Percentiles rank a stretch among this genome's conserved stretches.
Conservation (phyloP, 2,329 filamentous ascomycete species). For the Trichoderma sp. region DNA sequence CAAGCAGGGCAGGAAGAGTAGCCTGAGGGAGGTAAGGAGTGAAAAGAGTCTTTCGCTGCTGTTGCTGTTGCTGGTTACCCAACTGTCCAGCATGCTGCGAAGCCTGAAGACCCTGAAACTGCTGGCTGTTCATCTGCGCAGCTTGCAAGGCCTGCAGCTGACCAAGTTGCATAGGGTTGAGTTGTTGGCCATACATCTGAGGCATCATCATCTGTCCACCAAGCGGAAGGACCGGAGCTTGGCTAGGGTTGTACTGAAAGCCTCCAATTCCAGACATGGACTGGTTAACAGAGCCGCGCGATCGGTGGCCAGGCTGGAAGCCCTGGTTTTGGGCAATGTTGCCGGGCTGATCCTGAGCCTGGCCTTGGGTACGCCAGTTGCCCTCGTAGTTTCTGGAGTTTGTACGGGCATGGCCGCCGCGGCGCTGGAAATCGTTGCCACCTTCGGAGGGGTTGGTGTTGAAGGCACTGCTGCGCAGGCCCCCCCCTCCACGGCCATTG, state of each 20-base stretch:
- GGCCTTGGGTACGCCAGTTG: conserved; percentile 87
- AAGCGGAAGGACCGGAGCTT: conserved; percentile 85
- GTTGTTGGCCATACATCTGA: conserved; percentile 83
- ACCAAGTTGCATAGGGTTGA: conserved; percentile 84
- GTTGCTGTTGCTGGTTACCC: conserved; percentile 71
- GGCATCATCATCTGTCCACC: conserved; percentile 85
- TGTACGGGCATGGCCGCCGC: conserved; percentile 75
- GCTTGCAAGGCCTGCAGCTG: conserved; percentile 92
- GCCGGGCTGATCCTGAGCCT: conserved; percentile 60
- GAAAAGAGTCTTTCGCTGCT: conserved; percentile 97
- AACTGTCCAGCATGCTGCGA: conserved; percentile 73
- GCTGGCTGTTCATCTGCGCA: conserved; percentile 77
- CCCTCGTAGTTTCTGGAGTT: conserved; percentile 94
- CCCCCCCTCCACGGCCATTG: conserved; percentile 71
- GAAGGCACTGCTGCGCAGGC: conserved; percentile 63
- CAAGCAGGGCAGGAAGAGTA: conserved; percentile 84
- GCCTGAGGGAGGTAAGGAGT: conserved; percentile 97
- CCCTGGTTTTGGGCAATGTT: conserved; percentile 60
- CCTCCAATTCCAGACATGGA: conserved; percentile 81
- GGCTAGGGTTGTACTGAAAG: conserved; percentile 81
- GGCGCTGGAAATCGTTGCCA: conserved; percentile 66
- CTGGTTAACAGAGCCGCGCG: conserved; percentile 80
- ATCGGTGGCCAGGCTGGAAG: conserved; percentile 91
- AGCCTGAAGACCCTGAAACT: conserved; percentile 65
- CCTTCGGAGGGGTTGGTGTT: conserved; percentile 49